These are phyloP conservation scores for Myrica gale DNA, from an alignment of 306 rosid species.

Conservation along the genomic window DNA sequence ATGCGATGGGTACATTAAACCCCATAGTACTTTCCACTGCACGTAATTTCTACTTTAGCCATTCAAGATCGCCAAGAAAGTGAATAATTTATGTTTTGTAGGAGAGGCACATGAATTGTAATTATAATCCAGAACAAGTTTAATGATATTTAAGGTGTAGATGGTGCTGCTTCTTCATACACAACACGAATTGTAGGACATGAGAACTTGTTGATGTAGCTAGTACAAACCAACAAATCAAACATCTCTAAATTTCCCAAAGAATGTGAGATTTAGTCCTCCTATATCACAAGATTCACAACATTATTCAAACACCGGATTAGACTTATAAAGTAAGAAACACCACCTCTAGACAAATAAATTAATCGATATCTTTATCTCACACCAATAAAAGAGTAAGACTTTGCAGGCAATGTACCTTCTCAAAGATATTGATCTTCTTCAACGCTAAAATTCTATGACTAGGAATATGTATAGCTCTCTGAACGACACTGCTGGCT, in stretches of 20 bases:
- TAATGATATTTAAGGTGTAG: neutral
- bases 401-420: slow-evolving; percentile 42
- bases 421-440: slow-evolving; percentile 95
- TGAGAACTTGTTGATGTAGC: neutral
- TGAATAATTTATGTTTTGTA: slow-evolving; percentile 9
- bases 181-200: neutral
- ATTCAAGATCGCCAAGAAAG: slow-evolving; percentile 13
- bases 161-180: neutral
- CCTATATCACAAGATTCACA: neutral
- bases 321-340: neutral
- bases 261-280: neutral
- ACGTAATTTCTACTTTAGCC: neutral
- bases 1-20: neutral
- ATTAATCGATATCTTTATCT: neutral
- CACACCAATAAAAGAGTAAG: neutral
- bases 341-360: slow-evolving; percentile 2
- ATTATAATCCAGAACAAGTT: neutral
- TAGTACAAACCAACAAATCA: neutral
- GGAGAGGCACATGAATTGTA: neutral
- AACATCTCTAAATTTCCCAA: neutral
- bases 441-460: slow-evolving; percentile 82
- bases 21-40: neutral
- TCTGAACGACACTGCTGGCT: slow-evolving; percentile 94
- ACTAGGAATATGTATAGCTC: slow-evolving; percentile 87
- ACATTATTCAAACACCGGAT: neutral